Evolutionary conservation across 176 grass and related monocot species (phyloP), one percentile per base, ranked within the genome.

Genomic region (Aechmea fasciata): DNA sequence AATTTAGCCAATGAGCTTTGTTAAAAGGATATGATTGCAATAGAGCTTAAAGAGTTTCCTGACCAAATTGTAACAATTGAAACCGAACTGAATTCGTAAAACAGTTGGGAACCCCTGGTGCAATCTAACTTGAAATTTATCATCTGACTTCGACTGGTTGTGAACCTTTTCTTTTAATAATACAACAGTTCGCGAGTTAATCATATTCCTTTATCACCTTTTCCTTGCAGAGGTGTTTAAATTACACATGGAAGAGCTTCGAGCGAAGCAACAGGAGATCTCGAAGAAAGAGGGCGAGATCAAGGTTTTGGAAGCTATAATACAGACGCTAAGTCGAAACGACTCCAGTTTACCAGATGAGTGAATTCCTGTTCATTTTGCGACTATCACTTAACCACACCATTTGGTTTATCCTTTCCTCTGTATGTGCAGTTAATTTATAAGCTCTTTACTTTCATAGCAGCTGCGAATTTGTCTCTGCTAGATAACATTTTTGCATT

Each of bases 221-320:
- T 69, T 51, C 70, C 12, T 66, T 47, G 19, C 77, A 97, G 89
- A 84, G 85, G 89, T 97, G 50, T 97, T 97, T 57, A 70, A 85
- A 63, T 66, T 97, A 66, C 93, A 97, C 75, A 97, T 92, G 93
- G 89, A 97, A 76, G 93, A 92, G 77, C 48, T 97, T 81, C 73
- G 89, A 71, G 41, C 78, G 4, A 89, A 97, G 67, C 89, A 97
- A 83, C 86, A 97, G 74, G 93, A 92, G 74, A 97, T 97, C 50
- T 74, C 86, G 2, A 92, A 92, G 89, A 92, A 85, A 71, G 79
- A 90, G 51, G 77, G 89, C 13, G 89, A 92, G 53, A 97, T 97
- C 72, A 97, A 97, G 72, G 79, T 97, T 69, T 78, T 97, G 57
- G 89, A 97, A 85, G 93, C 93, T 55, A 97, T 92, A 61, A 92